phyloP scores from a whole-genome alignment of 73 alveolate species.

The Urostyla sp. region DNA sequence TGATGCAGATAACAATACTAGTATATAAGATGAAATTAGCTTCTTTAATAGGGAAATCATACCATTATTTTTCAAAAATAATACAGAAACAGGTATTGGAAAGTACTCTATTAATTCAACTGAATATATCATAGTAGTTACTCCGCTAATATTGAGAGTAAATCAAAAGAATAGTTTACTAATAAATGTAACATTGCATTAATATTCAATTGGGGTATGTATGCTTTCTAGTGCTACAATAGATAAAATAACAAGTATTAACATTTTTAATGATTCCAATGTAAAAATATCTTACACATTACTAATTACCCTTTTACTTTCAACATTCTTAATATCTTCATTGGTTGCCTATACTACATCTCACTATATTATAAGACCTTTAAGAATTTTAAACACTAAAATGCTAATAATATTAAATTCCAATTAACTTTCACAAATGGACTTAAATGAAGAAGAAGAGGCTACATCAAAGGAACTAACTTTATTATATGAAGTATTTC shows the following conservation, averaged over 20 bases:
- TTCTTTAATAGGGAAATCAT: conserved; percentile 4
- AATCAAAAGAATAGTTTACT: neutral
- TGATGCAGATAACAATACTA: neutral
- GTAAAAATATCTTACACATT: neutral
- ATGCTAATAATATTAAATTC: conserved; percentile 30
- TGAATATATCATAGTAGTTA: neutral
- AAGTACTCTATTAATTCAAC: neutral
- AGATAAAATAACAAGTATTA: neutral
- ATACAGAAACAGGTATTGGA: neutral
- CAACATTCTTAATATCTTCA: conserved; percentile 4
- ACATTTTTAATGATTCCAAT: neutral
- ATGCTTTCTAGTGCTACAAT: conserved; percentile 4
- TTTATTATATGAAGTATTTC: conserved; percentile 46
- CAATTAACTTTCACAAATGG: neutral
- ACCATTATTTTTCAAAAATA: conserved; percentile 14
- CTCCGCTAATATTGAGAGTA: conserved; percentile 8
- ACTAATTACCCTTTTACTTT: neutral
- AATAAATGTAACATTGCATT: neutral
- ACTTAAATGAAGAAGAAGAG: conserved; percentile 35
- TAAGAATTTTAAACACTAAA: conserved; percentile 41
- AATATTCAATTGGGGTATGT: conserved; percentile 20
- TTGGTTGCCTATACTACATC: conserved; percentile 48
- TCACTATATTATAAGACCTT: conserved; percentile 46
- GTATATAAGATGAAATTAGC: conserved; percentile 4
- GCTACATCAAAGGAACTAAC: conserved; percentile 62